Base-by-base conservation (phyloP, 257 asterid genomes). In the Orobanche coerulescens region DNA sequence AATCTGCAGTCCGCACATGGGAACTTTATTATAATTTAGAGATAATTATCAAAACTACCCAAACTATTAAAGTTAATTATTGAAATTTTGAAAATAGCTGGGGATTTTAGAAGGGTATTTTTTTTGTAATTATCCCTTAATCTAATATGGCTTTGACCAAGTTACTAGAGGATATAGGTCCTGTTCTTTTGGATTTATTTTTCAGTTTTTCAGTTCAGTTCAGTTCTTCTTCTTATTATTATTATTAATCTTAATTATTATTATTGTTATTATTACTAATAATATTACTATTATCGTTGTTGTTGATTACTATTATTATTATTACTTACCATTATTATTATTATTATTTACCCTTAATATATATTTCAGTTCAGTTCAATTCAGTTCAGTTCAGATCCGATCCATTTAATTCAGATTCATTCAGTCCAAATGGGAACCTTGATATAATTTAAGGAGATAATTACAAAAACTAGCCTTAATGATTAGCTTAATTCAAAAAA, bases 131-230 rank as follows among this genome's bases (percentile, higher is more conserved):
- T 39, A 39, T 10, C 44, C 15, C 16, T 39, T 39, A 39, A 39
- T 60, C 43, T 61, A 60, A 52, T 31, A 59, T 22, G 53, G 37
- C 31, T 24, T 43, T 19, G 31, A 54, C 42, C 44, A 39, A 10
- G 4, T 12, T 39, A 39, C 11, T 0, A 39, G 44, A 12, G 16
- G 11, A 42, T 6, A 42, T 42, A 42, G 0, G n/a, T n/a, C 5
- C 49, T 42, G 49, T n/a, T n/a, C n/a, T n/a, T n/a, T n/a, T n/a
- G n/a, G n/a, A n/a, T n/a, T n/a, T n/a, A n/a, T n/a, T n/a, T n/a
- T n/a, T n/a, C n/a, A n/a, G n/a, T n/a, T n/a, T n/a, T n/a, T n/a
- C n/a, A n/a, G n/a, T n/a, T n/a, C n/a, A n/a, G n/a, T n/a, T n/a
- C n/a, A n/a, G n/a, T n/a, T n/a, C n/a, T n/a, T n/a, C n/a, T n/a